Conservation (phyloP, 31 red algal genomes). For the Asparagopsis taxiformis region DNA sequence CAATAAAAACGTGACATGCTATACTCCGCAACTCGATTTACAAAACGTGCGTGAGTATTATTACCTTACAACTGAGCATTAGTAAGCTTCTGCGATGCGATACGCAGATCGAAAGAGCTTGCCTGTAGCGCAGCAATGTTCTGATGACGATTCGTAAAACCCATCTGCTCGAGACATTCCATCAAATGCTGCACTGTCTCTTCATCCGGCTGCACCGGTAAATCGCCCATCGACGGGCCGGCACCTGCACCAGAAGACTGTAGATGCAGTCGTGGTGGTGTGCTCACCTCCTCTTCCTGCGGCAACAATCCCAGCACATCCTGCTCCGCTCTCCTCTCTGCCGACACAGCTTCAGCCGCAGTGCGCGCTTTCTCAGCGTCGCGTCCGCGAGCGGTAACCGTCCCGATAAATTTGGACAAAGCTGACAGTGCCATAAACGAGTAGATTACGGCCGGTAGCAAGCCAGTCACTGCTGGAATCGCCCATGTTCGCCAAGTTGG, state of each 20-base stretch:
- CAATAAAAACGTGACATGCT: no score
- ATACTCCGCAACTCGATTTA: no score
- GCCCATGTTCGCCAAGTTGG: slow-evolving; percentile 14
- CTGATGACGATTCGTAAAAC: slow-evolving; percentile 23
- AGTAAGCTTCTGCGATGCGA: slow-evolving; percentile 24
- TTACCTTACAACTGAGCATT: no score
- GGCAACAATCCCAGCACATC: no score
- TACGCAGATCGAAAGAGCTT: slow-evolving; percentile 24
- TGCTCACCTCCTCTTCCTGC: no score
- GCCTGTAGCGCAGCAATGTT: slow-evolving; percentile 58
- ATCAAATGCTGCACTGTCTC: slow-evolving; percentile 10
- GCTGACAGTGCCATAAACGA: slow-evolving; percentile 16
- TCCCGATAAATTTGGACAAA: slow-evolving; percentile 11
- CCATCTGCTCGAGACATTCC: slow-evolving; percentile 23
- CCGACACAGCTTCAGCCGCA: no score
- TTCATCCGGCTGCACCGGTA: slow-evolving; percentile 21
- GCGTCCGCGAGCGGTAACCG: background rate
- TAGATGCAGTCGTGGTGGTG: no score
- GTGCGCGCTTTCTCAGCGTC: no score
- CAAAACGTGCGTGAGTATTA: no score
- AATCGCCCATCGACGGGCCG: no score
- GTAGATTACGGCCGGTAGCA: slow-evolving; percentile 14
- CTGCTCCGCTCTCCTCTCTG: no score
- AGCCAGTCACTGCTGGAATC: slow-evolving; percentile 39
- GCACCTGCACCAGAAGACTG: no score